A percentile compares a stretch with the other conserved stretches of the same genome.
Evolutionary conservation across 495 filamentous ascomycete species (phyloP).

Genomic region (Tricharina praecox): DNA sequence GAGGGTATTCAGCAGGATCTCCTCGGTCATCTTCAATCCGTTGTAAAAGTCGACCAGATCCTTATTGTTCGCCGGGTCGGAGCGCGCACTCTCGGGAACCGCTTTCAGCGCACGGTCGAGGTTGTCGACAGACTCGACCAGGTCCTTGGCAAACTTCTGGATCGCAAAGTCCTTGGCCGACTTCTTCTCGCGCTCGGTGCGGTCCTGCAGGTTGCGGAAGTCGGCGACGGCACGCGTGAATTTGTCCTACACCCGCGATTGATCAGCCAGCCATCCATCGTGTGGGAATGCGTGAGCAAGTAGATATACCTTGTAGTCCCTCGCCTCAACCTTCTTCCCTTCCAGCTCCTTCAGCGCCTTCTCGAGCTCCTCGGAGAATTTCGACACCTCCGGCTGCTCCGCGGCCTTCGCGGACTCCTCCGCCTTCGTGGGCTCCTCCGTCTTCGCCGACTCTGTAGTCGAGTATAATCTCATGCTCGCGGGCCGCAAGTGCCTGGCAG

Average conservation of each 20-base stretch:
- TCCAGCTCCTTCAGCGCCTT: conserved; percentile 4
- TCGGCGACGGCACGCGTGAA: conserved; percentile 86
- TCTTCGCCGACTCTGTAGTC: too few species aligned
- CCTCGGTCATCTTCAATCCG: conserved; percentile 87
- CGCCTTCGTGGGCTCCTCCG: not conserved
- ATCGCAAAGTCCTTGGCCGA: conserved; percentile 79
- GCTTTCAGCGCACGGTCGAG: conserved; percentile 74
- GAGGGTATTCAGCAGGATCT: conserved; percentile 70
- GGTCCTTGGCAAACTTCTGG: conserved; percentile 82
- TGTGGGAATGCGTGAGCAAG: not conserved
- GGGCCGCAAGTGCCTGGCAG: too few species aligned
- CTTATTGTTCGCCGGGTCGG: conserved; percentile 33
- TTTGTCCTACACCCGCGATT: conserved; percentile 48
- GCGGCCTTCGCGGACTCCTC: conserved; percentile 3
- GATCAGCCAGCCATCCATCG: too few species aligned
- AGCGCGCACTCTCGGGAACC: conserved; percentile 58
- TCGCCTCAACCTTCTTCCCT: conserved; percentile 32
- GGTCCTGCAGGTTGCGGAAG: conserved; percentile 91
- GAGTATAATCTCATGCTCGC: too few species aligned
- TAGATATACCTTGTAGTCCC: conserved; percentile 66
- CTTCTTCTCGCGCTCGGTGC: conserved; percentile 80
- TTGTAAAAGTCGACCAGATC: conserved; percentile 62
- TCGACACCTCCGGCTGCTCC: not conserved
- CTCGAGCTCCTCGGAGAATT: conserved; percentile 2
- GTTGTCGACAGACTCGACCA: conserved; percentile 89